Percentiles rank a stretch among this genome's conserved stretches.
These are phyloP conservation scores for Hirsutella thompsonii DNA, from an alignment of 2,329 filamentous ascomycete genomes.

Conservation along the genomic window DNA sequence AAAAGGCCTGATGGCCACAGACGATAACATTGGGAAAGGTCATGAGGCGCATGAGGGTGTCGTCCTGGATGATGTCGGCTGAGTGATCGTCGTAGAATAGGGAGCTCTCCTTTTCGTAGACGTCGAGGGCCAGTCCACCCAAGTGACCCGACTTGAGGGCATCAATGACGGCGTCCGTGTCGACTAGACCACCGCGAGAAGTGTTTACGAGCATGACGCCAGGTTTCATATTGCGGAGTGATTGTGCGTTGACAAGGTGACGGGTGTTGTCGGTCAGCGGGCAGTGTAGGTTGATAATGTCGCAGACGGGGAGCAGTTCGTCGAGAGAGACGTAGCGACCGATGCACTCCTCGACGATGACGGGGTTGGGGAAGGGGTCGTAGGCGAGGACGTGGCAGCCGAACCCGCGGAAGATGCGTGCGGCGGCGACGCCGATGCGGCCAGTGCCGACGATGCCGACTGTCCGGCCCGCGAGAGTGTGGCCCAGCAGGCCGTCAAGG, in stretches of 20 bases:
- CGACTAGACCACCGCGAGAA: constrained; percentile 50
- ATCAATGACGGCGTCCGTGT: constrained; percentile 45
- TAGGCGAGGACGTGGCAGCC: constrained; percentile 49
- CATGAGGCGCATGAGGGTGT: constrained; percentile 51
- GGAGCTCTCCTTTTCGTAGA: constrained; percentile 52
- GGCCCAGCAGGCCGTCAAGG: constrained; percentile 49
- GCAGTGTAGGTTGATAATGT: constrained; percentile 55
- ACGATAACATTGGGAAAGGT: constrained; percentile 57
- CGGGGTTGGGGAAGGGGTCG: constrained; percentile 40
- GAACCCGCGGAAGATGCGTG: constrained; percentile 50
- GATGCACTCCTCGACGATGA: constrained; percentile 35
- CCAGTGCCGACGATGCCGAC: constrained; percentile 55
- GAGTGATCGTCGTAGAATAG: constrained; percentile 56
- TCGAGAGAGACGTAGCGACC: constrained; percentile 37
- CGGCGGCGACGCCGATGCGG: constrained; percentile 49
- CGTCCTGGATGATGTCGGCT: constrained; percentile 51
- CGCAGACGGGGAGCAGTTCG: constrained; percentile 37
- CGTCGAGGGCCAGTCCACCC: constrained; percentile 51
- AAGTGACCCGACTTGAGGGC: constrained; percentile 48
- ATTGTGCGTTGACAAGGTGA: constrained; percentile 44
- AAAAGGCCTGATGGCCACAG: constrained; percentile 57
- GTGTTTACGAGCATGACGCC: constrained; percentile 55
- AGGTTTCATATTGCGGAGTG: constrained; percentile 42
- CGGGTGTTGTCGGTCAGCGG: constrained; percentile 47
- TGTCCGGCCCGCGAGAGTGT: constrained; percentile 49